Evolutionary conservation across 768 basidiomycete species (phyloP), one percentile per base, ranked within the genome.

Genomic region (Mycena olivaceomarginata): DNA sequence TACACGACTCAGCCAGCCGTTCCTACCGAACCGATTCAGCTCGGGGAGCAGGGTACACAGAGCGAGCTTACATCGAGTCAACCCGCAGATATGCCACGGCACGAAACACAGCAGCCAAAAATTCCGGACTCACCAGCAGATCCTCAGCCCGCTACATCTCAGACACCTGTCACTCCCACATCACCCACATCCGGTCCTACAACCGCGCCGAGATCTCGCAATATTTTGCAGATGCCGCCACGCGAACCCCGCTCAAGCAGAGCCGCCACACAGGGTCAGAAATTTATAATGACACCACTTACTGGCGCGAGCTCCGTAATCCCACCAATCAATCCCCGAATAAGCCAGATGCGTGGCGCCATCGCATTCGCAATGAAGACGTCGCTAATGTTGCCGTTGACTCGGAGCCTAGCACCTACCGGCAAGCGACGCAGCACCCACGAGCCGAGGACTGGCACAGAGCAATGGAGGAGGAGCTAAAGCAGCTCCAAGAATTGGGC

Each of bases 61-160:
- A 72, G 71, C 62, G 71, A 72, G 71, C 71, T 62, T 18, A 43
- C 31, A 46, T 57, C 60, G 71, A 64, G 43, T 46, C 63, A 72
- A 46, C 3, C n/a, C n/a, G n/a, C 31, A 31, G 3, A 31, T 31
- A 31, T 3, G 3, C 31, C 3, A 31, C 31, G 3, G 31, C 31
- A 31, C 3, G 45, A 46, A 15, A 10, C 45, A 10, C 11, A 15
- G 10, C 45, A 46, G 45, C 3, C 45, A 15, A 46, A 46, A 46
- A 11, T 45, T 13, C 11, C 45, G 45, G 45, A 46, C 45, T 46
- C 45, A 46, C 45, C 15, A 15, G 45, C 45, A 46, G 4, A 46
- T 15, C 45, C 10, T 15, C 10, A 15, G 45, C 15, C 45, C 1
- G 15, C 45, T 46, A 2, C 45, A 10, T 15, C 45, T 15, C 10